Percentiles rank a stretch among this genome's conserved stretches.
These are phyloP conservation scores for Phytopythium vexans DNA, from an alignment of 352 stramenopile genomes.

Conservation along the genomic window DNA sequence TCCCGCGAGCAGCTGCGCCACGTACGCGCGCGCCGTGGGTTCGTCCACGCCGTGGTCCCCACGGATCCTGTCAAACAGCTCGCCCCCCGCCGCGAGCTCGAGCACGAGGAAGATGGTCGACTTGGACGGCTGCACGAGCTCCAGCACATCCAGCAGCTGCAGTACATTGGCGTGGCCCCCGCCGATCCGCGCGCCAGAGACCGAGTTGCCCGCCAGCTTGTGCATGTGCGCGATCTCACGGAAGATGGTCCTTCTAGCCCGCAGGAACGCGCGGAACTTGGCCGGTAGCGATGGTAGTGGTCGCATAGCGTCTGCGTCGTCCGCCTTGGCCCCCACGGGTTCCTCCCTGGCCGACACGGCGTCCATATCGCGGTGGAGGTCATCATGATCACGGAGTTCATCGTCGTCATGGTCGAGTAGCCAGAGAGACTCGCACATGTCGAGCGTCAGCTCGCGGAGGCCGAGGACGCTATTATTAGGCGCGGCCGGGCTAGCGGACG, in stretches of 20 bases:
- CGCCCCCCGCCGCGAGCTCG: conserved; percentile 87
- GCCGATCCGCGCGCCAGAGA: conserved; percentile 62
- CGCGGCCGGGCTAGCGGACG: conserved; percentile 7
- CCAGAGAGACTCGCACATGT: conserved; percentile 87
- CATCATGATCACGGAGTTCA: conserved; percentile 13
- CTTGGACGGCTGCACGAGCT: conserved; percentile 94
- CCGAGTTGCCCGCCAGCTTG: conserved; percentile 81
- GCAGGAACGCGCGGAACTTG: conserved; percentile 93
- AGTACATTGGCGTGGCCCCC: conserved; percentile 94
- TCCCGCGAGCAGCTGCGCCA: conserved; percentile 85
- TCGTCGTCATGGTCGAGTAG: conserved; percentile 66
- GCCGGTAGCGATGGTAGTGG: conserved; percentile 55
- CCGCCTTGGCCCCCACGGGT: conserved; percentile 25
- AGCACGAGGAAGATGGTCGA: conserved; percentile 93
- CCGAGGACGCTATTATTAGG: conserved; percentile 8
- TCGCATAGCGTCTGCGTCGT: conserved; percentile 30
- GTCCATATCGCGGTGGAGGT: background rate
- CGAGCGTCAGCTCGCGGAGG: conserved; percentile 73
- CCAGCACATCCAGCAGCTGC: conserved; percentile 95
- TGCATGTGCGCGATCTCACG: conserved; percentile 96
- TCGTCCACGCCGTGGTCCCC: conserved; percentile 83
- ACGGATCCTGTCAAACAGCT: conserved; percentile 93
- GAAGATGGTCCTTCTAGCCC: conserved; percentile 90
- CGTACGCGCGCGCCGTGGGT: conserved; percentile 78
- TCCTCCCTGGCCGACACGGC: background rate